Percentiles rank a stretch among this genome's conserved stretches.
phyloP scores from a whole-genome alignment of 2,329 filamentous ascomycete species.

The Eurotiales sp. region DNA sequence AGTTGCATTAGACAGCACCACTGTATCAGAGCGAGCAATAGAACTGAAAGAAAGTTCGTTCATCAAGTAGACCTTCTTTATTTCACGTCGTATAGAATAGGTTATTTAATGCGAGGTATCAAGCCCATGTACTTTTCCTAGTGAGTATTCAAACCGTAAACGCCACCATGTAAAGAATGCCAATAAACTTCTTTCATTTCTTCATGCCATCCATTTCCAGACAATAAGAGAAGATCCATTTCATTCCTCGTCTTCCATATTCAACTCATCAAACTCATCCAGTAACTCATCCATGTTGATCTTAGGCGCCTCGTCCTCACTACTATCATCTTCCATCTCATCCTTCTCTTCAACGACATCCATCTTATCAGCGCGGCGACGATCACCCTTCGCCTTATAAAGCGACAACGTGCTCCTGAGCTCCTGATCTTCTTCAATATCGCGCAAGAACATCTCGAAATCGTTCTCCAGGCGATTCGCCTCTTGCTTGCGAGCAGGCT shows the following conservation, averaged over 20 bases:
- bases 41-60: background rate
- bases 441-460: constrained; percentile 94
- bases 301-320: constrained; percentile 63
- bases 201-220: constrained; percentile 10
- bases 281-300: constrained; percentile 78
- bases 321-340: constrained; percentile 57
- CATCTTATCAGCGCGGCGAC: constrained; percentile 42
- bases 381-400: constrained; percentile 66
- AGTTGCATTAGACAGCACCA: background rate
- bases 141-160: background rate
- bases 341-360: constrained; percentile 43
- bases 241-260: constrained; percentile 48
- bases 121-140: background rate
- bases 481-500: constrained; percentile 58
- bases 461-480: constrained; percentile 85
- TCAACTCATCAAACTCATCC: constrained; percentile 90
- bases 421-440: constrained; percentile 94
- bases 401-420: constrained; percentile 77
- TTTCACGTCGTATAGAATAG: too few species aligned
- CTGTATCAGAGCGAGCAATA: too few species aligned
- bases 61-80: too few species aligned
- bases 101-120: background rate
- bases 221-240: background rate
- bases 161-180: background rate
- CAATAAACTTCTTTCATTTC: constrained; percentile 6